These are phyloP conservation scores for Alternaria triticimaculans DNA, from an alignment of 2,329 filamentous ascomycete genomes.

Conservation along the genomic window DNA sequence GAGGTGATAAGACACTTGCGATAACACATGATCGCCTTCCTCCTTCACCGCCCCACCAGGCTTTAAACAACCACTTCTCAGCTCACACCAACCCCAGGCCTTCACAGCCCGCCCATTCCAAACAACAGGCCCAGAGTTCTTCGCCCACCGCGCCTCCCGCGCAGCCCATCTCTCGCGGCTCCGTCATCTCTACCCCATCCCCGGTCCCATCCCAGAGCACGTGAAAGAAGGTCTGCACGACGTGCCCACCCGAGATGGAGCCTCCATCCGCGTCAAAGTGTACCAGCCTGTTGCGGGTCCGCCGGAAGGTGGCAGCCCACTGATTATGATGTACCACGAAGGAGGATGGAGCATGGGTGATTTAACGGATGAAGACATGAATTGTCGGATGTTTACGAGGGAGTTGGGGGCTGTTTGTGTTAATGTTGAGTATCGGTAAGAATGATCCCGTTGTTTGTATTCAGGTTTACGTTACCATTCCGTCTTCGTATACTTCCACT, in stretches of 20 bases:
- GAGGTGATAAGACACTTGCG: too few relatives aligned
- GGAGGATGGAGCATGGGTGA: slow-evolving; percentile 56
- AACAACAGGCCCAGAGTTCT: slow-evolving; percentile 25
- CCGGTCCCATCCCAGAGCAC: slow-evolving; percentile 37
- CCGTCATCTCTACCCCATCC: slow-evolving; percentile 40
- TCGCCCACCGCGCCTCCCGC: slow-evolving; percentile 25
- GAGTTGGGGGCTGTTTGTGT: slow-evolving; percentile 53
- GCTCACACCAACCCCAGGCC: slow-evolving; percentile 18
- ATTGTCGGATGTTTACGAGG: slow-evolving; percentile 49
- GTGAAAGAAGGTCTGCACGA: slow-evolving; percentile 38
- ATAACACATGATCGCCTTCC: too few relatives aligned
- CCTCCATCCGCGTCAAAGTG: slow-evolving; percentile 32
- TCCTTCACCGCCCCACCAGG: too few relatives aligned
- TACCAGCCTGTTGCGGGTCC: slow-evolving; percentile 34
- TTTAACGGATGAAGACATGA: slow-evolving; percentile 52
- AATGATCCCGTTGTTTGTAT: too few relatives aligned
- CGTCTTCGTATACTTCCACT: too few relatives aligned
- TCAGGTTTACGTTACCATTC: too few relatives aligned
- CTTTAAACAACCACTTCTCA: not conserved
- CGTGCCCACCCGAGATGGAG: slow-evolving; percentile 34
- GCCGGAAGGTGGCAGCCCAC: slow-evolving; percentile 30
- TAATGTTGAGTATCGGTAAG: slow-evolving; percentile 58
- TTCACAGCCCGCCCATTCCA: slow-evolving; percentile 32
- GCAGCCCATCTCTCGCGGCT: slow-evolving; percentile 37
- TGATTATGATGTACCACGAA: slow-evolving; percentile 50